Percentiles rank a stretch among this genome's conserved stretches.
Conservation (phyloP, 352 stramenopile species). For the Globisporangium canariense region DNA sequence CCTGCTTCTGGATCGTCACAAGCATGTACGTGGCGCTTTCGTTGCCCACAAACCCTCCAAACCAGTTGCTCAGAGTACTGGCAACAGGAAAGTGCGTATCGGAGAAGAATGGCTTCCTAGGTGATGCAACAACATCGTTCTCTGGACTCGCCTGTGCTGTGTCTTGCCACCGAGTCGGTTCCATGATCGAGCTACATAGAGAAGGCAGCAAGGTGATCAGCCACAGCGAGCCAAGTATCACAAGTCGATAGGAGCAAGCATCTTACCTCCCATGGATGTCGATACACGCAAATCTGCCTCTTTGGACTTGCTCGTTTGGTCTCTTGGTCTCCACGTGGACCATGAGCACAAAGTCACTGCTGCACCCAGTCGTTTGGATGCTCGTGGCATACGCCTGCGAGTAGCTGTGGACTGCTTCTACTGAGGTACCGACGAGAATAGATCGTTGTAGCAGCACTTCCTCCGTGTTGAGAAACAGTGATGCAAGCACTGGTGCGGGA, state of each 20-base stretch:
- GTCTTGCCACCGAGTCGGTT: slow-evolving; percentile 24
- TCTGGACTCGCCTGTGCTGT: neutral
- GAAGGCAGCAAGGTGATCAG: neutral
- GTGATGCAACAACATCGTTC: neutral
- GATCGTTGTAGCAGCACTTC: slow-evolving; percentile 23
- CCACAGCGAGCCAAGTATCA: neutral
- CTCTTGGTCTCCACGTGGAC: slow-evolving; percentile 41
- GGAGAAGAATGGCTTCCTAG: slow-evolving; percentile 28
- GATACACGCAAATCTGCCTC: slow-evolving; percentile 40
- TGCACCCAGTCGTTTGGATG: neutral
- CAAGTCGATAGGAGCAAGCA: neutral
- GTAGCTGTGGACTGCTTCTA: slow-evolving; percentile 37
- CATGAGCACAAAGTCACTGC: slow-evolving; percentile 36
- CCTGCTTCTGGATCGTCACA: slow-evolving; percentile 53
- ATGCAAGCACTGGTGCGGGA: neutral
- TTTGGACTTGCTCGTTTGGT: slow-evolving; percentile 20
- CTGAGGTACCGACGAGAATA: slow-evolving; percentile 25
- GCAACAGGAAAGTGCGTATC: slow-evolving; percentile 64
- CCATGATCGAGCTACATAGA: slow-evolving; percentile 33
- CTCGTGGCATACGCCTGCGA: slow-evolving; percentile 18
- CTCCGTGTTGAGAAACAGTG: slow-evolving; percentile 13
- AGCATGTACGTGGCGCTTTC: slow-evolving; percentile 47
- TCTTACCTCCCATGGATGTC: slow-evolving; percentile 39
- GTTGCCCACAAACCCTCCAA: slow-evolving; percentile 48
- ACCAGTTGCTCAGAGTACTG: slow-evolving; percentile 31